Percentiles rank a stretch among this genome's conserved stretches.
These are phyloP conservation scores for Cylindrodendrum hubeiense DNA, from an alignment of 2,329 filamentous ascomycete genomes.

Conservation along the genomic window DNA sequence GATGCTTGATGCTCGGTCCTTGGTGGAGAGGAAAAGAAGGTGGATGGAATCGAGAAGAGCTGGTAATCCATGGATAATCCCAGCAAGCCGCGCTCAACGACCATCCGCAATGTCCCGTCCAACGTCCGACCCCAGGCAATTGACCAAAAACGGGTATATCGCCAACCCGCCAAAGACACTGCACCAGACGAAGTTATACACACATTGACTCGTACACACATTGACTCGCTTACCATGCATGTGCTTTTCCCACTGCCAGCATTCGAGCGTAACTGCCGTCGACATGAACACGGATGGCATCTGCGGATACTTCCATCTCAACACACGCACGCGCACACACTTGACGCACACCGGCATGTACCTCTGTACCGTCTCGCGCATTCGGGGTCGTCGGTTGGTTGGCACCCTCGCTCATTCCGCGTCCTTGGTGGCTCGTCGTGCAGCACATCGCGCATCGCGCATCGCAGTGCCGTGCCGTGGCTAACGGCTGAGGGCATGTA, in stretches of 20 bases:
- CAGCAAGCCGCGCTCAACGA: constrained; percentile 15
- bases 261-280: neutral
- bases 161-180: constrained; percentile 32
- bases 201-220: neutral
- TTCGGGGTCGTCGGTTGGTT: constrained; percentile 24
- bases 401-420: constrained; percentile 27
- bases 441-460: constrained; percentile 31
- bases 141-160: constrained; percentile 34
- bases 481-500: constrained; percentile 28
- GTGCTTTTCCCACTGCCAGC: neutral
- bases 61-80: constrained; percentile 34
- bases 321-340: constrained; percentile 18
- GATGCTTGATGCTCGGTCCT: constrained; percentile 21
- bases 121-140: neutral
- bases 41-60: constrained; percentile 37
- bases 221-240: neutral
- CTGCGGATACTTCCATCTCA: constrained; percentile 30
- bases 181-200: constrained; percentile 15
- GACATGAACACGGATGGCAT: constrained; percentile 3
- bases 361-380: constrained; percentile 4
- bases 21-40: constrained; percentile 31
- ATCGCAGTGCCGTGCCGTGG: constrained; percentile 39
- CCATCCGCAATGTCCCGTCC: constrained; percentile 22
- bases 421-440: constrained; percentile 35
- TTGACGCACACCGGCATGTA: constrained; percentile 6